phyloP scores from a whole-genome alignment of 1,139 yeast genomes.

The Debaryomycetaceae sp. region DNA sequence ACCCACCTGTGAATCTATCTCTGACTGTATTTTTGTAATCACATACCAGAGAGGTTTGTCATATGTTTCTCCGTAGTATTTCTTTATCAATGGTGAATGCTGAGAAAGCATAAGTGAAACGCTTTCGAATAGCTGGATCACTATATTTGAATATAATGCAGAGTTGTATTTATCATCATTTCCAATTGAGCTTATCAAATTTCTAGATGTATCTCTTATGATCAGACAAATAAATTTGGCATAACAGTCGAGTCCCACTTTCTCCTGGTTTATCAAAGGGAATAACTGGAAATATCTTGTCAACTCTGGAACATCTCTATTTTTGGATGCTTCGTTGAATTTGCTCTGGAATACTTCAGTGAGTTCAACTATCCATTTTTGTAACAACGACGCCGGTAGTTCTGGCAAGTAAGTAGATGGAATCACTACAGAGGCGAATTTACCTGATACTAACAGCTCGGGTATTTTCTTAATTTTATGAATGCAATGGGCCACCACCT shows the following conservation, averaged over 20 bases:
- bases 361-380: slow-evolving; percentile 57
- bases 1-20: slow-evolving; percentile 89
- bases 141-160: slow-evolving; percentile 62
- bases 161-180: slow-evolving; percentile 32
- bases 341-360: slow-evolving; percentile 55
- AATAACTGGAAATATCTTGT: slow-evolving; percentile 81
- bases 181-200: slow-evolving; percentile 43
- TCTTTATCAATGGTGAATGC: slow-evolving; percentile 75
- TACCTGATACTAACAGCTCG: slow-evolving; percentile 50
- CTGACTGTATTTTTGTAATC: slow-evolving; percentile 72
- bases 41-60: slow-evolving; percentile 62
- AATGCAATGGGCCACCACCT: slow-evolving; percentile 65
- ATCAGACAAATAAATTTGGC: slow-evolving; percentile 83
- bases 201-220: slow-evolving; percentile 74
- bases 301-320: slow-evolving; percentile 62
- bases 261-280: slow-evolving; percentile 76
- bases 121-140: slow-evolving; percentile 77
- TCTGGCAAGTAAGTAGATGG: slow-evolving; percentile 92
- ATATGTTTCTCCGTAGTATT: slow-evolving; percentile 57
- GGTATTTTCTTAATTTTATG: slow-evolving; percentile 55
- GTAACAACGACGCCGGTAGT: slow-evolving; percentile 57
- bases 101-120: slow-evolving; percentile 82
- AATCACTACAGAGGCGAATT: slow-evolving; percentile 77
- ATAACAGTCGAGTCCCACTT: slow-evolving; percentile 74
- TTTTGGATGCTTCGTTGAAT: slow-evolving; percentile 67